These are phyloP conservation scores for Botrytis fabae DNA, from an alignment of 2,329 filamentous ascomycete genomes.

Conservation along the genomic window DNA sequence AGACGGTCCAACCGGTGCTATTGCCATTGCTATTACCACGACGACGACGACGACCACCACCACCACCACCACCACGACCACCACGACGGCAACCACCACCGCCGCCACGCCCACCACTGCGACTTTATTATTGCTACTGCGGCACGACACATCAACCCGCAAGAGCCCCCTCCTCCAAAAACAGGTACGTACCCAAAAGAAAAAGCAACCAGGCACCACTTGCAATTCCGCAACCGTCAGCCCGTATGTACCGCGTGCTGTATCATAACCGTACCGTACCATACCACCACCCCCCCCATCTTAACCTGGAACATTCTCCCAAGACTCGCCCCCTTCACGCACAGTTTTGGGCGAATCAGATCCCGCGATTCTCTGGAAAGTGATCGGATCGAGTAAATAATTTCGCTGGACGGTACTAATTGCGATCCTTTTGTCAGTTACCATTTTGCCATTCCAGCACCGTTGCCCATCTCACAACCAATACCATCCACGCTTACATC, in stretches of 20 bases:
- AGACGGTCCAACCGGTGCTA: not conserved
- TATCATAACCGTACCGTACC: not conserved
- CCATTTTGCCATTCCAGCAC: not conserved
- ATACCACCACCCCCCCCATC: not conserved
- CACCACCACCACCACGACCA: no score
- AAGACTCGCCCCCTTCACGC: not conserved
- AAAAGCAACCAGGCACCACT: constrained; percentile 8
- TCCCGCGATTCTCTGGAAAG: not conserved
- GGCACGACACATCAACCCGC: not conserved
- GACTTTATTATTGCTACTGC: not conserved
- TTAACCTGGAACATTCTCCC: constrained; percentile 2
- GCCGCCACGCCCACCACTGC: not conserved
- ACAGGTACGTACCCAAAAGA: constrained; percentile 5
- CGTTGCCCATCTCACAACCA: not conserved
- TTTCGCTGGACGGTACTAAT: not conserved
- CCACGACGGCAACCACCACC: no score
- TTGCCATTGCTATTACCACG: not conserved
- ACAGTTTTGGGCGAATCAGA: not conserved
- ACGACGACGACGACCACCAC: fast-evolving
- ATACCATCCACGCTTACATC: not conserved
- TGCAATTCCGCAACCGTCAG: not conserved
- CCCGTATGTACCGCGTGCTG: not conserved
- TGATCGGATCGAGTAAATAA: constrained; percentile 9
- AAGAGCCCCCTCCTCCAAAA: constrained; percentile 1
- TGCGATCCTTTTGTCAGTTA: not conserved